Percentiles rank a stretch among this genome's conserved stretches.
Evolutionary conservation across 345 rosid species (phyloP).

Genomic region (Linum usitatissimum): DNA sequence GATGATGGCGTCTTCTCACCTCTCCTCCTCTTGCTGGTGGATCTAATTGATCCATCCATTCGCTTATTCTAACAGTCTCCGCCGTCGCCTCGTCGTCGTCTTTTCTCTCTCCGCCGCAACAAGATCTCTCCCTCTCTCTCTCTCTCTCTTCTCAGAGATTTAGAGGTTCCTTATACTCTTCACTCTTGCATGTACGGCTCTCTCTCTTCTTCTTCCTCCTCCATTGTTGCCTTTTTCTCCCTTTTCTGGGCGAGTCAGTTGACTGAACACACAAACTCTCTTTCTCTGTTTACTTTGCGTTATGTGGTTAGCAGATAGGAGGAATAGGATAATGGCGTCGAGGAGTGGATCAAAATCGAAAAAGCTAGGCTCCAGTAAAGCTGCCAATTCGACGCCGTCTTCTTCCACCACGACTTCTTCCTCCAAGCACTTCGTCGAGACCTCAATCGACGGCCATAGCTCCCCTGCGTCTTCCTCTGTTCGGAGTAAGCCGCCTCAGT

Average conservation of each 20-base stretch:
- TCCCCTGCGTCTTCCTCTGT: constrained; percentile 96
- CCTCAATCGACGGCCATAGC: constrained; percentile 78
- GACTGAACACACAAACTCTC: background rate
- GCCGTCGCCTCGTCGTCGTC: background rate
- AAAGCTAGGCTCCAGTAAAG: constrained; percentile 39
- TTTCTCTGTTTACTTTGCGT: background rate
- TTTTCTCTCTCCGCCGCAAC: constrained; percentile 2
- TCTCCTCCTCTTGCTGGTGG: background rate
- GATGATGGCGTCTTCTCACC: background rate
- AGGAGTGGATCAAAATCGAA: constrained; percentile 50
- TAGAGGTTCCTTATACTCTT: constrained; percentile 9
- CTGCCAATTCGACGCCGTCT: constrained; percentile 55
- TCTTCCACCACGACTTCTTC: constrained; percentile 80
- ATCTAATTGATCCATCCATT: background rate
- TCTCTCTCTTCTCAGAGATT: constrained; percentile 3
- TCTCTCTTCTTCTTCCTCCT: background rate
- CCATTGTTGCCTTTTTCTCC: constrained; percentile 7
- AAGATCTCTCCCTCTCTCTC: constrained; percentile 4
- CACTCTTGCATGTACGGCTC: constrained; percentile 20
- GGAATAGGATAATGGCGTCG: constrained; percentile 53
- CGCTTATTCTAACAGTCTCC: background rate
- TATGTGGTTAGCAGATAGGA: constrained; percentile 21
- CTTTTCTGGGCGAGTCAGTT: constrained; percentile 1
- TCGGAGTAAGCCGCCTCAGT: constrained; percentile 61
- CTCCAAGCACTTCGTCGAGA: constrained; percentile 64